A percentile compares a stretch with the other conserved stretches of the same genome.
Evolutionary conservation across 441 rosid genomes (phyloP).

Genomic region (Adansonia rubrostipa): DNA sequence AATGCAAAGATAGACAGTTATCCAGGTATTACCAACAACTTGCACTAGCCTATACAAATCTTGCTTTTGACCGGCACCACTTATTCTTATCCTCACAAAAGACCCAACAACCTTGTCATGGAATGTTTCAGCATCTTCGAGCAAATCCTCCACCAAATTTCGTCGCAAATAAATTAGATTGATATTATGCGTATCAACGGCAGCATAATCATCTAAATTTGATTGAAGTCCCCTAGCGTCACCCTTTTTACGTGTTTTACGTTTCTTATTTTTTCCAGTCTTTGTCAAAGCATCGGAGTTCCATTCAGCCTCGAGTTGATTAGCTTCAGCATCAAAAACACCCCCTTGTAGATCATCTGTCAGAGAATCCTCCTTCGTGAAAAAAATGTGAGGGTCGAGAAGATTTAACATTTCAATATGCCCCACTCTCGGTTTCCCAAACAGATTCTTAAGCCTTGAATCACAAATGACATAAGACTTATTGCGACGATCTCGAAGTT

Average conservation of each 20-base stretch:
- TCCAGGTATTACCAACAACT: conserved; percentile 65
- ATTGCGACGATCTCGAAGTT: conserved; percentile 90
- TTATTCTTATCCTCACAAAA: conserved; percentile 85
- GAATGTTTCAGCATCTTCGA: conserved; percentile 69
- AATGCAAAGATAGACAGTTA: conserved; percentile 26
- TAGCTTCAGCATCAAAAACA: conserved; percentile 67
- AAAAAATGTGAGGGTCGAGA: conserved; percentile 81
- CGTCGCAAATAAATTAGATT: conserved; percentile 80
- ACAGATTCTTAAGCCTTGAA: conserved; percentile 74
- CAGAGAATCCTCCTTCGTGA: conserved; percentile 64
- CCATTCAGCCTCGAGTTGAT: conserved; percentile 69
- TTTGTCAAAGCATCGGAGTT: conserved; percentile 57
- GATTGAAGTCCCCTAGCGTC: conserved; percentile 71
- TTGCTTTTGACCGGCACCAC: conserved; percentile 87
- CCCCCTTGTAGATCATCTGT: conserved; percentile 64
- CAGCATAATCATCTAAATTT: conserved; percentile 88
- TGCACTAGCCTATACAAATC: conserved; percentile 91
- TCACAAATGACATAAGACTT: conserved; percentile 92
- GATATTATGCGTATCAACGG: conserved; percentile 81
- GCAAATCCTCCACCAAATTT: conserved; percentile 75
- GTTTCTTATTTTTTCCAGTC: conserved; percentile 68
- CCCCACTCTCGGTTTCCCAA: conserved; percentile 90
- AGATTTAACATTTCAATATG: conserved; percentile 97
- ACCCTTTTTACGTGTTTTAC: conserved; percentile 71
- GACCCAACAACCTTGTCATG: conserved; percentile 77